These are phyloP conservation scores for Alternaria solani DNA, from an alignment of 2,329 filamentous ascomycete species.

Conservation along the genomic window DNA sequence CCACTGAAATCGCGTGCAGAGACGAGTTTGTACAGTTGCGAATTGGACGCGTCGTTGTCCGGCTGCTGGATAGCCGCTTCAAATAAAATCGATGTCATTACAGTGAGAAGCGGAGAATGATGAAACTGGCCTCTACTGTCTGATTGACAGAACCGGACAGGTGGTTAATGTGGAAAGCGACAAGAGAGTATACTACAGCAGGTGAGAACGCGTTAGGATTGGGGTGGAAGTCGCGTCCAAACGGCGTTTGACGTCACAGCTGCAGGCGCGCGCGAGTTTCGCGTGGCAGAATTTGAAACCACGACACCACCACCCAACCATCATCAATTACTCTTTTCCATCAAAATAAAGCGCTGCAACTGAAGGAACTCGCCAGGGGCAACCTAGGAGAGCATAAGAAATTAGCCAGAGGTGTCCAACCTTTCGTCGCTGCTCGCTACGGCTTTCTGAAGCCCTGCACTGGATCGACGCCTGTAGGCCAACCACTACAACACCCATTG, in stretches of 20 bases:
- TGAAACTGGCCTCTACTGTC: neutral
- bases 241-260: neutral
- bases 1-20: constrained; percentile 18
- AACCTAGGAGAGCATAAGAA: neutral
- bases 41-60: constrained; percentile 31
- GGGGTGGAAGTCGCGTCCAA: neutral
- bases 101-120: neutral
- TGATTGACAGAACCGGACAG: neutral
- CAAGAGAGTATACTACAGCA: neutral
- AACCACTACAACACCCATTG: neutral
- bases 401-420: neutral
- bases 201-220: constrained; percentile 1
- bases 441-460: neutral
- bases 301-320: constrained; percentile 1
- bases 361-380: neutral
- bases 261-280: constrained; percentile 7
- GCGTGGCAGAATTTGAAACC: constrained; percentile 3
- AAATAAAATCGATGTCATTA: constrained; percentile 27
- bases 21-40: constrained; percentile 28
- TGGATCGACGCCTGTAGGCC: neutral
- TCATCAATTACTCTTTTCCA: neutral
- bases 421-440: neutral
- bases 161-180: neutral
- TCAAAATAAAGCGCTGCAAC: neutral
- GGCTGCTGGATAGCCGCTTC: constrained; percentile 31